Evolutionary conservation across 345 rosid species (phyloP), one percentile per base, ranked within the genome.

Genomic region (Rhodamnia rubescens): DNA sequence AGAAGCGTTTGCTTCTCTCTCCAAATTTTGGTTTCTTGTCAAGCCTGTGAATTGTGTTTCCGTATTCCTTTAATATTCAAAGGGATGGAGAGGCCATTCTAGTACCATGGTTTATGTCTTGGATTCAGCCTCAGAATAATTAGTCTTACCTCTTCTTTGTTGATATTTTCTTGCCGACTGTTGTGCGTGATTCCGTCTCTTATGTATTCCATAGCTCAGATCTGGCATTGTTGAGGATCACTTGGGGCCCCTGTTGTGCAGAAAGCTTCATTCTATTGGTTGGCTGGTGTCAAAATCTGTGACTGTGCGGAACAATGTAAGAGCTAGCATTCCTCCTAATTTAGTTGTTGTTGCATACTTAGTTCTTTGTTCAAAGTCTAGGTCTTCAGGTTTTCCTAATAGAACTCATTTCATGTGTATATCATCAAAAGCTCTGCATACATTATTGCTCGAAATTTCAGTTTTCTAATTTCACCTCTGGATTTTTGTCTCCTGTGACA

Each of bases 121-220:
- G 47, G 40, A 69, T 69, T 69, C 47, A 69, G 26, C 36, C 80
- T 36, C 6, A 36, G 36, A 32, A 69, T 11, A 69, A 69, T 36
- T 20, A 44, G 40, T 36, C 47, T 32, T 18, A 69, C 13, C 20
- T 69, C 22, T 64, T 29, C 12, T 36, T 69, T 69, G 80, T 36
- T 1, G 1, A 69, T 69, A 36, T 18, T 36, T 69, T 69, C 47
- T 69, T 69, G 80, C 26, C 1, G 1, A 69, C 26, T 69, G 26
- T 32, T 36, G 47, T 69, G 80, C 24, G 5, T 69, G 80, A 69
- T 69, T 69, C 80, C 53, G 87, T 84, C 87, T 87, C 86, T 89
- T 85, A 88, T 94, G 87, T 95, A 94, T 91, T 95, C 95, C 96
- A 94, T 97, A 96, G 99, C 98, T 97, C 99, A 97, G 99, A 93